phyloP scores from a whole-genome alignment of 1,139 yeast species.

The Magnusiomyces paraingens region DNA sequence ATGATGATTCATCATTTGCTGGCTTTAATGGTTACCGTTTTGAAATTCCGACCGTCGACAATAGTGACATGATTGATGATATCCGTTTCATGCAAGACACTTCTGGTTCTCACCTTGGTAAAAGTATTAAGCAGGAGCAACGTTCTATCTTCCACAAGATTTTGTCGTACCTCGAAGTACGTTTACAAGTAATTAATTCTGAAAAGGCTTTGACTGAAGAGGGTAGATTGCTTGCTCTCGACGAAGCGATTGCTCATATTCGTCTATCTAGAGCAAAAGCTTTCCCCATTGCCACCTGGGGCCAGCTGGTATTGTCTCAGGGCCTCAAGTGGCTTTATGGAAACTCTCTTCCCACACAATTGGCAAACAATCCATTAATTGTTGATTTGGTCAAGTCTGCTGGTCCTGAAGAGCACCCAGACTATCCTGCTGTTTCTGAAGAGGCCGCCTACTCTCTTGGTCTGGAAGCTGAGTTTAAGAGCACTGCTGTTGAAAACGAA shows the following conservation, averaged over 20 bases:
- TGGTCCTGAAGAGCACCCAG: slow-evolving; percentile 2
- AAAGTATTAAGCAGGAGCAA: slow-evolving; percentile 51
- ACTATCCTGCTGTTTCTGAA: slow-evolving; percentile 2
- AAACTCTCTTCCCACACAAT: slow-evolving; percentile 58
- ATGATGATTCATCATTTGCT: slow-evolving; percentile 34
- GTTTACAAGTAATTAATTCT: slow-evolving; percentile 5
- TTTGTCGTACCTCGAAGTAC: slow-evolving; percentile 35
- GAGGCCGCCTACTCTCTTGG: slow-evolving; percentile 6
- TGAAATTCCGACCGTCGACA: slow-evolving; percentile 54
- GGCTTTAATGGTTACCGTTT: slow-evolving; percentile 20
- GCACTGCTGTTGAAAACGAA: not conserved
- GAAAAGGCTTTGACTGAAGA: slow-evolving; percentile 5
- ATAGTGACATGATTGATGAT: slow-evolving; percentile 42
- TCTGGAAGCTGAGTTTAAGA: not conserved
- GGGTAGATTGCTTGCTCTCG: slow-evolving; percentile 6
- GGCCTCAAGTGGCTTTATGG: slow-evolving; percentile 69
- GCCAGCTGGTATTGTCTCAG: slow-evolving; percentile 51
- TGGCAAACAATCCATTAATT: slow-evolving; percentile 41
- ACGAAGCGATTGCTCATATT: slow-evolving; percentile 45
- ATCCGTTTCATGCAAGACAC: slow-evolving; percentile 22
- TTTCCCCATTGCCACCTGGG: slow-evolving; percentile 62
- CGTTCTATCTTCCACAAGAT: slow-evolving; percentile 62
- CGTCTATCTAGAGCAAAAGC: slow-evolving; percentile 51
- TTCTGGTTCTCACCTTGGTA: slow-evolving; percentile 41
- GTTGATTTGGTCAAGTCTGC: slow-evolving; percentile 6